phyloP scores from a whole-genome alignment of 2,329 filamentous ascomycete genomes.

The Phialocephala sp. region DNA sequence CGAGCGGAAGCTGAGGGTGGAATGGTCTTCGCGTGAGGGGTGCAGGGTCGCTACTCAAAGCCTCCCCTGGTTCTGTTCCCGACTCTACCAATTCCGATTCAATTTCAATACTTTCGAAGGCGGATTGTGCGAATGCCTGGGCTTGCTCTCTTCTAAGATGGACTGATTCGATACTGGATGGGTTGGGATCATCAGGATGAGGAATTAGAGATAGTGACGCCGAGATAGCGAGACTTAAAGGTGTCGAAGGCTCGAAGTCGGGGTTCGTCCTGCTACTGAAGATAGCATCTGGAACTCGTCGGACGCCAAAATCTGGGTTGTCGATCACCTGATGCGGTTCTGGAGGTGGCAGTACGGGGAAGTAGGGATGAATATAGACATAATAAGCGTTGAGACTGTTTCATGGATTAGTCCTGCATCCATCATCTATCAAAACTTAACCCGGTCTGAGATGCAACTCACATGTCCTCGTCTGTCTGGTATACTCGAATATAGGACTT shows the following conservation, averaged over 20 bases:
- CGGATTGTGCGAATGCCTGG: constrained; percentile 54
- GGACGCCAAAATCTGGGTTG: constrained; percentile 37
- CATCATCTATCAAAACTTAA: not conserved
- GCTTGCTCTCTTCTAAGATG: constrained; percentile 53
- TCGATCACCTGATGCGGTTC: constrained; percentile 34
- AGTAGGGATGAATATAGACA: constrained; percentile 56
- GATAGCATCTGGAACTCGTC: constrained; percentile 38
- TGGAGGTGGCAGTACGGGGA: constrained; percentile 56
- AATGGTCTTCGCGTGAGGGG: constrained; percentile 47
- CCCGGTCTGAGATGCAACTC: constrained; percentile 10
- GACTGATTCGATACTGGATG: constrained; percentile 46
- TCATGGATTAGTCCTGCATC: not conserved
- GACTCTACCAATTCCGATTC: constrained; percentile 55
- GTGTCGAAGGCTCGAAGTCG: constrained; percentile 49
- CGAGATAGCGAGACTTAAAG: constrained; percentile 53
- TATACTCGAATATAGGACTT: constrained; percentile 33
- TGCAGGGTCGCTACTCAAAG: constrained; percentile 43
- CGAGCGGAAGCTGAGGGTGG: constrained; percentile 50
- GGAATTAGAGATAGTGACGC: constrained; percentile 56
- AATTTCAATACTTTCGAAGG: constrained; percentile 54
- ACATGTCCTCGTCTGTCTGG: constrained; percentile 38
- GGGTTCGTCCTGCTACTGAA: constrained; percentile 44
- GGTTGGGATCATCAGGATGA: constrained; percentile 43
- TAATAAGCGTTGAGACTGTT: constrained; percentile 55
- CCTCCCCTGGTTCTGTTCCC: constrained; percentile 50